These are phyloP conservation scores for Aspergillus ibericus DNA, from an alignment of 2,329 filamentous ascomycete genomes.

Conservation along the genomic window DNA sequence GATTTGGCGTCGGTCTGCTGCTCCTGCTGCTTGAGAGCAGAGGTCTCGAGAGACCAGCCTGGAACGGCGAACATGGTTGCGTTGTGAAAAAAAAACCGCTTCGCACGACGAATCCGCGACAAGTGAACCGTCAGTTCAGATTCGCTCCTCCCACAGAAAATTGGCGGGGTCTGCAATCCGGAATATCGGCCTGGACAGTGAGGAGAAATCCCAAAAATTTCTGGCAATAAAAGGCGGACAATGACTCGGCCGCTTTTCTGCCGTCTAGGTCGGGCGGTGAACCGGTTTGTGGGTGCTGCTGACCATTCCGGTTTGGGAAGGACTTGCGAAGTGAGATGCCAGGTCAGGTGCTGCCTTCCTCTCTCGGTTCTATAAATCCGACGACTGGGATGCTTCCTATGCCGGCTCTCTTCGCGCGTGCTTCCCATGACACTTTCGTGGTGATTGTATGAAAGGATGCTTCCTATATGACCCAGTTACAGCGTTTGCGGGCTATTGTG, in stretches of 20 bases:
- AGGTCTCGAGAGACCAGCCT: conserved; percentile 81
- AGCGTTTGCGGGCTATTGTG: no score
- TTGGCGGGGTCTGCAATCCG: neutral
- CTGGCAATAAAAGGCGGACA: conserved; percentile 17
- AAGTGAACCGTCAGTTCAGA: neutral
- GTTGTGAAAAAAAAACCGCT: neutral
- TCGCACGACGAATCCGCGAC: neutral
- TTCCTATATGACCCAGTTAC: no score
- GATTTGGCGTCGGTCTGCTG: conserved; percentile 62
- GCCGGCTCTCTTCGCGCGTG: no score
- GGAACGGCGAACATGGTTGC: conserved; percentile 80
- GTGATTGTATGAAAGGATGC: no score
- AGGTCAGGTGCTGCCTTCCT: neutral
- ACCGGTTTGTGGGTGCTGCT: neutral
- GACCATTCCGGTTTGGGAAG: neutral
- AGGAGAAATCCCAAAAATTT: conserved; percentile 15
- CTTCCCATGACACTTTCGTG: no score
- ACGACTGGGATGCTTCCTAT: no score
- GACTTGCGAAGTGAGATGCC: neutral
- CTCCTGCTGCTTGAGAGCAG: conserved; percentile 69
- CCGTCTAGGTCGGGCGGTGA: neutral
- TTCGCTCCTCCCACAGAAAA: neutral
- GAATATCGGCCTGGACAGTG: neutral
- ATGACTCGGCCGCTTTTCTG: neutral
- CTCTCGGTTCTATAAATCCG: neutral